These are phyloP conservation scores for Alternaria atra DNA, from an alignment of 2,329 filamentous ascomycete genomes.

Conservation along the genomic window DNA sequence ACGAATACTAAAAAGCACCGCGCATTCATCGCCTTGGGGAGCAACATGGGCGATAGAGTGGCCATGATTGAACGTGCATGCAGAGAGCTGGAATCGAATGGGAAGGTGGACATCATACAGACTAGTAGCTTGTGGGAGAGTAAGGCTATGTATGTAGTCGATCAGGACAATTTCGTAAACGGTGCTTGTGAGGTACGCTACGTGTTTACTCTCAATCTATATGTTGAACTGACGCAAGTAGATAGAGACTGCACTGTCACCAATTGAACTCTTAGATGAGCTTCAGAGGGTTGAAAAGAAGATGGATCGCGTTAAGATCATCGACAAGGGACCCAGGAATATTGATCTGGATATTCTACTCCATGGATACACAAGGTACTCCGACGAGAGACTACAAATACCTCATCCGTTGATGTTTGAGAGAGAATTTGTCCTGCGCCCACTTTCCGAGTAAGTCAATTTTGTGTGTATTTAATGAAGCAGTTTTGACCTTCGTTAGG, in stretches of 20 bases:
- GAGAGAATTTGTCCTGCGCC: conserved; percentile 90
- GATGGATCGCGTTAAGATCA: conserved; percentile 81
- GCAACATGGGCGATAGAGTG: conserved; percentile 88
- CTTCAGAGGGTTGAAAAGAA: conserved; percentile 84
- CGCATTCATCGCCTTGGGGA: conserved; percentile 88
- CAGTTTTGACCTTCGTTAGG: conserved; percentile 26
- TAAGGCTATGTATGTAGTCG: conserved; percentile 92
- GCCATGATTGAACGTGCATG: conserved; percentile 87
- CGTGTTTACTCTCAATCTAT: neutral
- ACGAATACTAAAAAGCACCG: conserved; percentile 25
- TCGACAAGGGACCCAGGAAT: conserved; percentile 93
- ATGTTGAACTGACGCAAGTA: conserved; percentile 50
- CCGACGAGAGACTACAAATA: conserved; percentile 78
- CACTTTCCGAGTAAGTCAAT: conserved; percentile 76
- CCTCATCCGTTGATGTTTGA: conserved; percentile 88
- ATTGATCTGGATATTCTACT: conserved; percentile 94
- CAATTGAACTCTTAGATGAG: conserved; percentile 77
- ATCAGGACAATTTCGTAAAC: conserved; percentile 90
- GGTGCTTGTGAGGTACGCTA: conserved; percentile 84
- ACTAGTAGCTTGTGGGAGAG: conserved; percentile 96
- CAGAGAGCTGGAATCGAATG: conserved; percentile 72
- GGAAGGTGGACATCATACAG: conserved; percentile 75
- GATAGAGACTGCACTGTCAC: conserved; percentile 81
- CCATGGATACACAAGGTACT: conserved; percentile 73
- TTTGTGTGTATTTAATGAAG: neutral